Percentiles rank a stretch among this genome's conserved stretches.
Evolutionary conservation across 345 rosid genomes (phyloP).

Genomic region (Salix exigua): DNA sequence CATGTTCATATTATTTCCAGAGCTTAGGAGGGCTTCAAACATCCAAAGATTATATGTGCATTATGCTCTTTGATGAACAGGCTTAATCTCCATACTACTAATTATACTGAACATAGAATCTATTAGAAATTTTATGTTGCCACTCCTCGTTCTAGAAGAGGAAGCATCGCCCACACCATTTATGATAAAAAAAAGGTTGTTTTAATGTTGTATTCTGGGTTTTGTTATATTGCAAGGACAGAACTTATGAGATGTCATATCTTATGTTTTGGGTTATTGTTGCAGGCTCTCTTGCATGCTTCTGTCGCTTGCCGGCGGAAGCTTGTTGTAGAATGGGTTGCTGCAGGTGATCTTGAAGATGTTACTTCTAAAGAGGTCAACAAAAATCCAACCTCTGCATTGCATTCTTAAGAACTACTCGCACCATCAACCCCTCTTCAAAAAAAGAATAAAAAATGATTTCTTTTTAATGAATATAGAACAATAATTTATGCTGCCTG

Average conservation of each 20-base stretch:
- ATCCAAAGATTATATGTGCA: not conserved
- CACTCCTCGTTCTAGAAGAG: not conserved
- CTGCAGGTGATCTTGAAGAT: conserved; percentile 97
- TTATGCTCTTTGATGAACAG: not conserved
- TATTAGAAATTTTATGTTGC: not conserved
- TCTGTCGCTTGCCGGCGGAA: conserved; percentile 83
- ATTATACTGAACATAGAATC: not conserved
- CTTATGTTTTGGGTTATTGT: conserved; percentile 16
- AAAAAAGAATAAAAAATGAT: not conserved
- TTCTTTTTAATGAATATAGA: not conserved
- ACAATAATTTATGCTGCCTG: not conserved
- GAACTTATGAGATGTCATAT: not conserved
- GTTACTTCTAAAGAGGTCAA: conserved; percentile 60
- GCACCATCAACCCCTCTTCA: not conserved
- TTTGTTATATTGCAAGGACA: not conserved
- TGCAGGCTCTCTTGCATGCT: conserved; percentile 94
- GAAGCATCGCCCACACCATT: not conserved
- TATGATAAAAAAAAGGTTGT: not conserved
- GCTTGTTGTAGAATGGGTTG: conserved; percentile 86
- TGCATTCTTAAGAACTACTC: not conserved
- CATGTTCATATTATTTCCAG: not conserved
- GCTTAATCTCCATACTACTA: not conserved
- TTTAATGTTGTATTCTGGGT: not conserved
- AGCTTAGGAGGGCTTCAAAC: not conserved
- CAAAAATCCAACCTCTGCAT: conserved; percentile 9